Percentiles rank a stretch among this genome's conserved stretches.
Conservation (phyloP, 225 moss, liverwort and hornwort genomes). For the Climacium dendroides region DNA sequence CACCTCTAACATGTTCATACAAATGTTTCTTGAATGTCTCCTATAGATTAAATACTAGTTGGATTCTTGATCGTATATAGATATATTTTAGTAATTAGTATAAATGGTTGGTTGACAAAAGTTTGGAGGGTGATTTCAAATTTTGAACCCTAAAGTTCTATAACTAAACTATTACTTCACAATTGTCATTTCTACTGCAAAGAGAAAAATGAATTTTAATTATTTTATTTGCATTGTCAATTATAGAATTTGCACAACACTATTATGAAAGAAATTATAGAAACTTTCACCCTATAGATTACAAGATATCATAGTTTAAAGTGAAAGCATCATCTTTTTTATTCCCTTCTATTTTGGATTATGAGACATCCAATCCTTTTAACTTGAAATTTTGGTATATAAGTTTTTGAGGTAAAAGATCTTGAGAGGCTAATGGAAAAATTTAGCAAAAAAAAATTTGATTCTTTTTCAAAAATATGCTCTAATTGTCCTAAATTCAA, state of each 20-base stretch:
- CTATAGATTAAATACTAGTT: not conserved
- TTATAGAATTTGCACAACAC: not conserved
- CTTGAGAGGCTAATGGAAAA: not conserved
- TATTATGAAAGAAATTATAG: not conserved
- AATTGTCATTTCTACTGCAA: not conserved
- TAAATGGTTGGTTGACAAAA: not conserved
- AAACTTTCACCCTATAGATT: not conserved
- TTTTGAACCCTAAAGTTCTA: not conserved
- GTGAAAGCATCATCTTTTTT: not conserved
- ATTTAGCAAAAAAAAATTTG: not conserved
- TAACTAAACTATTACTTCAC: not conserved
- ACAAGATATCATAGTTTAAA: not conserved
- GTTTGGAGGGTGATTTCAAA: not conserved
- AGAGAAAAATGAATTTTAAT: not conserved
- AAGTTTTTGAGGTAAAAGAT: not conserved
- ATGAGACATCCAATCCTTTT: not conserved
- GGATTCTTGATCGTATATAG: not conserved
- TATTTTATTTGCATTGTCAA: not conserved
- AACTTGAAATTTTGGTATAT: not conserved
- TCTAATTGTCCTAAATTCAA: not conserved
- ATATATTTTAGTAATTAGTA: not conserved
- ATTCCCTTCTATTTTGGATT: not conserved
- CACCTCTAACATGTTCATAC: not conserved
- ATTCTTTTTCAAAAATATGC: not conserved
- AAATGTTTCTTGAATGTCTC: not conserved